Evolutionary conservation across 768 basidiomycete genomes (phyloP).

Genomic region (Rhizopogon salebrosus): DNA sequence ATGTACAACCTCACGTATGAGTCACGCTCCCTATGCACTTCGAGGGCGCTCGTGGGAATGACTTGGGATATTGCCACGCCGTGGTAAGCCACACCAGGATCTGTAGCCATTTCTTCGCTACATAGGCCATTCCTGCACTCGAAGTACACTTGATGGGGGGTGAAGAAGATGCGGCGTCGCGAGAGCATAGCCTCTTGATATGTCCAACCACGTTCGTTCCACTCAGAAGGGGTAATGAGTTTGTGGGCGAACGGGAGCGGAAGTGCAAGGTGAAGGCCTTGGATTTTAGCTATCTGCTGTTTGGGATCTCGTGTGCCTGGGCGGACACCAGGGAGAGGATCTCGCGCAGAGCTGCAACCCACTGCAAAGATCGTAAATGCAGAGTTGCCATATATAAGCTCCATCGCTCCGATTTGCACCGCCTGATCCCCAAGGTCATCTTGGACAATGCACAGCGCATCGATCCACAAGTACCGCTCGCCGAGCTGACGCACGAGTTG

Average conservation of each 20-base stretch:
- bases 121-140: conserved; percentile 12
- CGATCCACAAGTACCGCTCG: conserved; percentile 3
- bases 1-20: too few relatives aligned
- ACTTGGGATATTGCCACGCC: too few relatives aligned
- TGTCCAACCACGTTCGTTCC: conserved; percentile 18
- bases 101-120: conserved; percentile 17
- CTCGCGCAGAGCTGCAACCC: conserved; percentile 3
- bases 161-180: conserved; percentile 14
- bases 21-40: too few relatives aligned
- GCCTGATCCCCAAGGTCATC: not conserved
- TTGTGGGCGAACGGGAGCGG: conserved; percentile 11
- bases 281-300: conserved; percentile 12
- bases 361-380: not conserved
- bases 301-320: conserved; percentile 4
- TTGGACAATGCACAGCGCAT: conserved; percentile 5
- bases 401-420: conserved; percentile 1
- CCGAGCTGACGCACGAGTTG: not conserved
- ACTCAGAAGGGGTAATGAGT: conserved; percentile 2
- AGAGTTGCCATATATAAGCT: not conserved
- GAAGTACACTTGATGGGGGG: conserved; percentile 16
- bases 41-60: too few relatives aligned
- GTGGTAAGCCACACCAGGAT: too few relatives aligned
- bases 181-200: conserved; percentile 16
- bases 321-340: conserved; percentile 8
- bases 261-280: conserved; percentile 14